Conservation (phyloP, 805 yeast species). For the Ogataea trehaloabstinens region DNA sequence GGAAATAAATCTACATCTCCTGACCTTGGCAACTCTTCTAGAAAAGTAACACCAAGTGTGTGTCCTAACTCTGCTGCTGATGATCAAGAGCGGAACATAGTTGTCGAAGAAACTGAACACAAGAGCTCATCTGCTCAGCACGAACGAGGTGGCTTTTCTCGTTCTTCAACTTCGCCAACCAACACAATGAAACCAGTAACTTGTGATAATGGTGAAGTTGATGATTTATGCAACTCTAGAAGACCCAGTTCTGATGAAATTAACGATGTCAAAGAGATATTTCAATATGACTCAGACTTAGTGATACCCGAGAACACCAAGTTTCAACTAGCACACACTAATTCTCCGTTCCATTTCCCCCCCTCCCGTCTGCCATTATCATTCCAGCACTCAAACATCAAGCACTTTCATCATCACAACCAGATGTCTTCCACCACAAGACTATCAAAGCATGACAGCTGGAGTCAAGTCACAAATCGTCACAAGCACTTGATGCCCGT, state of each 20-base stretch:
- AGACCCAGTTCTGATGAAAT: background rate
- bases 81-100: background rate
- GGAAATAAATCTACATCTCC: constrained; percentile 2
- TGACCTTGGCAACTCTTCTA: background rate
- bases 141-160: background rate
- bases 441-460: background rate
- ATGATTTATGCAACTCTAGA: too few species aligned
- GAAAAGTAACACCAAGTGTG: background rate
- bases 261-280: too few species aligned
- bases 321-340: constrained; percentile 9
- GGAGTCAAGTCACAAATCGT: background rate
- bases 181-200: background rate
- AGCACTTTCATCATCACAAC: constrained; percentile 8
- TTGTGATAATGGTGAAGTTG: too few species aligned
- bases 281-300: background rate
- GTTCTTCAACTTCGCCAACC: background rate
- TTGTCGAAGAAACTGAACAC: background rate
- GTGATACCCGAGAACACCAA: constrained; percentile 16
- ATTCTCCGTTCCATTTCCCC: constrained; percentile 27
- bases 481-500: background rate
- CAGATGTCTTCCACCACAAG: background rate
- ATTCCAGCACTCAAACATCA: constrained; percentile 18
- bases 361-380: constrained; percentile 21
- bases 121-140: background rate
- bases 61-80: background rate